Percentiles rank a stretch among this genome's conserved stretches.
phyloP scores from a whole-genome alignment of 306 rosid species.

The Albizia julibrissin region DNA sequence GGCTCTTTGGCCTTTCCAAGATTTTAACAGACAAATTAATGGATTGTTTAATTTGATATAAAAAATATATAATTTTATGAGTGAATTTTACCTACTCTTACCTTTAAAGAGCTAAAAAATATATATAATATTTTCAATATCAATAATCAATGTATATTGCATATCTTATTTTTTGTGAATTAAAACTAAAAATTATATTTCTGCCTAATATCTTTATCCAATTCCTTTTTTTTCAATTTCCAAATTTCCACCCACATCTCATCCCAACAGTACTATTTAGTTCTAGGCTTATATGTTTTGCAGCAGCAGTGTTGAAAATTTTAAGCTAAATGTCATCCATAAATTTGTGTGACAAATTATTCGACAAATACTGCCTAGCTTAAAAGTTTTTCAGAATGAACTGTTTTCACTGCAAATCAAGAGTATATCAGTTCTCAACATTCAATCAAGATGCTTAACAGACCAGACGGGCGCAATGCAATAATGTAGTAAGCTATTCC shows the following conservation, averaged over 20 bases:
- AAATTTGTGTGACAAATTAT: neutral
- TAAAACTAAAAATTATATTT: neutral
- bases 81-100: neutral
- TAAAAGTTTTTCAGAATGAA: neutral
- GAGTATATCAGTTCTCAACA: neutral
- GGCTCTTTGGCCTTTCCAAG: neutral
- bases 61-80: neutral
- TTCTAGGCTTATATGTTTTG: neutral
- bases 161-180: neutral
- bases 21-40: neutral
- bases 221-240: neutral
- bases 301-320: neutral
- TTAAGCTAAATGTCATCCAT: neutral
- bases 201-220: neutral
- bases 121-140: neutral
- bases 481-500: neutral
- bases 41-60: neutral
- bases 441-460: neutral
- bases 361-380: neutral
- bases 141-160: neutral
- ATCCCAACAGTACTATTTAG: neutral
- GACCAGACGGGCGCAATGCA: neutral
- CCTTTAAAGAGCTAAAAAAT: neutral
- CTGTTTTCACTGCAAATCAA: neutral
- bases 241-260: neutral